These are phyloP conservation scores for Didymellaceae sp. DNA, from an alignment of 2,329 filamentous ascomycete genomes.

Conservation along the genomic window DNA sequence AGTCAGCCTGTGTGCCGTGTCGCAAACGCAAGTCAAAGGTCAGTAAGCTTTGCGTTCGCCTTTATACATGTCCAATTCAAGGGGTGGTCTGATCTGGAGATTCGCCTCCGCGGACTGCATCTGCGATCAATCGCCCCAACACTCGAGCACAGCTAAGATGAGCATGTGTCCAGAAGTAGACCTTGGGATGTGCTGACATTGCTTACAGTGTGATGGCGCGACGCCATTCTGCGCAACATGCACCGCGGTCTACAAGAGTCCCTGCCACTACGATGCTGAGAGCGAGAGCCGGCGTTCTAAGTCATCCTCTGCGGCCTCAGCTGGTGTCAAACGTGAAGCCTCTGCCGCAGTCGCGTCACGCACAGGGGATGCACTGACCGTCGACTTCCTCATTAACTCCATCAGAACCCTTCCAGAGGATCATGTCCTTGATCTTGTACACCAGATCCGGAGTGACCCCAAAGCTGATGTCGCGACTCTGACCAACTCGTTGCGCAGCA, in stretches of 20 bases:
- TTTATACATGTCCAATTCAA: not conserved
- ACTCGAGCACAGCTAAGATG: conserved; percentile 1
- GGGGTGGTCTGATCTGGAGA: conserved; percentile 17
- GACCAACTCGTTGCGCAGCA: conserved; percentile 50
- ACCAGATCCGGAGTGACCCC: conserved; percentile 51
- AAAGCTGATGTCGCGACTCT: conserved; percentile 50
- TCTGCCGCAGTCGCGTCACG: conserved; percentile 20
- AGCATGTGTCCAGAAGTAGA: not conserved
- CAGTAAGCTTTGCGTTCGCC: conserved; percentile 17
- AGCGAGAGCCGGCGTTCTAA: conserved; percentile 55
- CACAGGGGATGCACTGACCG: conserved; percentile 23
- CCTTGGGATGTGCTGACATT: conserved; percentile 21
- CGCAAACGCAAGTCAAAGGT: conserved; percentile 60
- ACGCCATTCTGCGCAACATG: conserved; percentile 59
- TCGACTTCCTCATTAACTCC: conserved; percentile 52
- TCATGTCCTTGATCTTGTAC: conserved; percentile 52
- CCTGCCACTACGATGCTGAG: conserved; percentile 58
- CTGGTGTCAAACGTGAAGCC: conserved; percentile 41
- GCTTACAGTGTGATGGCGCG: conserved; percentile 57
- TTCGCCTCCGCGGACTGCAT: conserved; percentile 30
- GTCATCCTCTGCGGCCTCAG: conserved; percentile 36
- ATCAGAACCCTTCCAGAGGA: conserved; percentile 54
- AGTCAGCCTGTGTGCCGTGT: conserved; percentile 57
- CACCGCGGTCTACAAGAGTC: conserved; percentile 57
- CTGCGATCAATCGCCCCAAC: not conserved